Evolutionary conservation across 495 filamentous ascomycete species (phyloP), one percentile per base, ranked within the genome.

Genomic region (Xylaria curta): DNA sequence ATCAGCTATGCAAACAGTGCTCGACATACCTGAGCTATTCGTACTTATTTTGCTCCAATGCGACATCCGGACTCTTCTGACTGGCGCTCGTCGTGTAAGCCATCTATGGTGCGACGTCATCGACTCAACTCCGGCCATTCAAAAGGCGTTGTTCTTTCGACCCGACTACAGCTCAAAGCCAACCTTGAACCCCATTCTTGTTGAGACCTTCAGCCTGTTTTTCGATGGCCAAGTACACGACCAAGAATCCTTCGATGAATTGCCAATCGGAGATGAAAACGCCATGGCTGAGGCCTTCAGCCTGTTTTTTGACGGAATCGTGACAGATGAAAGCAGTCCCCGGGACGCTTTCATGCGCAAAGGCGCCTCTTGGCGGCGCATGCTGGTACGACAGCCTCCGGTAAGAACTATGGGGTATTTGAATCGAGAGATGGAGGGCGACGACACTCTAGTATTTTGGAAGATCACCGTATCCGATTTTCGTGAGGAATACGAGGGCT

Each of bases 71-170:
- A 58, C 53, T 17, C 53, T 58, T n/a, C 53, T 58, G 1, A 58
- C 53, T 13, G 5, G 53, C 4, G 53, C 53, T 33, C 53, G 12
- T 3, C 9, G 53, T 17, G 53, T 58, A 17, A 58, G 53, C 26
- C 53, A 33, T 33, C 12, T 4, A 9, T 58, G 53, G 53, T 26
- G 17, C 10, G 17, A 6, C 0, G 4, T 5, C 13, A 58, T 58
- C 33, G 26, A 58, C 53, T 58, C 26, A 4, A 15, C 26, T 17
- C 53, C 12, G 53, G 28, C 53, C 53, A 58, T 58, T 19, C 53
- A 58, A 58, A 26, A 58, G 53, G 24, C 53, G 53, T 26, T 58
- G 5, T 58, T 58, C 53, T 58, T 58, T 19, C 53, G 26, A 13
- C 53, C 53, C 10, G 15, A 28, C 13, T 4, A 33, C 1, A 12